phyloP scores from a whole-genome alignment of 257 asterid species.

The Nicotiana tomentosiformis region DNA sequence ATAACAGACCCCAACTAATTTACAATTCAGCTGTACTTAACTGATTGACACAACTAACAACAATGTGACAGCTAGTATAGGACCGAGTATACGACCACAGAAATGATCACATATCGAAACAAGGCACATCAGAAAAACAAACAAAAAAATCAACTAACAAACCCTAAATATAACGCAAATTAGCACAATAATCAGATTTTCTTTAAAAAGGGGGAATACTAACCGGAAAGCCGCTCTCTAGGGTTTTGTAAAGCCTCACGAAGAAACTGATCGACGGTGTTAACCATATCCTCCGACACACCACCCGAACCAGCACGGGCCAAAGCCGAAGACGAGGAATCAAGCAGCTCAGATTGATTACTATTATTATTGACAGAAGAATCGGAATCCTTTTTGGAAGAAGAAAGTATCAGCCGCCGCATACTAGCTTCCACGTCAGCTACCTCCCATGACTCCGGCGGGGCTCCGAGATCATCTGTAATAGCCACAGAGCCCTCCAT shows the following conservation, averaged over 20 bases:
- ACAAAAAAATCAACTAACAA: not conserved
- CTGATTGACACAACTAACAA: not conserved
- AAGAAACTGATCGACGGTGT: constrained; percentile 88
- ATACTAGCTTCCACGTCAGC: constrained; percentile 90
- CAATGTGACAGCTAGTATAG: not conserved
- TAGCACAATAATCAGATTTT: not conserved
- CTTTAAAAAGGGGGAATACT: not conserved
- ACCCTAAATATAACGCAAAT: not conserved
- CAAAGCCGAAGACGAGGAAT: constrained; percentile 16
- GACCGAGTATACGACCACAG: not conserved
- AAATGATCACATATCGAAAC: not conserved
- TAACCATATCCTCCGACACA: constrained; percentile 51
- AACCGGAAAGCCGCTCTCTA: constrained; percentile 96
- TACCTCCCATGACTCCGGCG: constrained; percentile 99
- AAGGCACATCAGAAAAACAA: not conserved
- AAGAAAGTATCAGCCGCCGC: constrained; percentile 69
- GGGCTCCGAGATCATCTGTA: constrained; percentile 53
- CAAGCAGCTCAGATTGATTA: constrained; percentile 40
- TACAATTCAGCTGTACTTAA: not conserved
- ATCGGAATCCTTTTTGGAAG: constrained; percentile 42
- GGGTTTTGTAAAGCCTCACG: constrained; percentile 98
- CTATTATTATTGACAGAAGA: constrained; percentile 21
- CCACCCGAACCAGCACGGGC: constrained; percentile 10
- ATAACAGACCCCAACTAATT: not conserved
- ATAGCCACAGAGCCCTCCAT: constrained; percentile 74